These are phyloP conservation scores for Ascoidea asiatica DNA, from an alignment of 805 yeast genomes.

Conservation along the genomic window DNA sequence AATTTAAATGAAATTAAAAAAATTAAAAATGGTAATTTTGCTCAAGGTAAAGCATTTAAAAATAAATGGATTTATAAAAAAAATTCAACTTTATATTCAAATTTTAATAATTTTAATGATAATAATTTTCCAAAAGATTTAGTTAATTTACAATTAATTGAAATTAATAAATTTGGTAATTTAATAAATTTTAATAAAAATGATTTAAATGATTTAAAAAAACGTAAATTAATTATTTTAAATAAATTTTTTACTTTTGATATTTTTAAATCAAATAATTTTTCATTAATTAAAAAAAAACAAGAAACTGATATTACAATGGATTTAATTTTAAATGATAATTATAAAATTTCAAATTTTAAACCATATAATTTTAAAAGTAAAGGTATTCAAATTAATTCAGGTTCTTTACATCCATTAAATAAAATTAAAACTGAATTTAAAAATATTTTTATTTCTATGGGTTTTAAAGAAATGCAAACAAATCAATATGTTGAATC, in stretches of 20 bases:
- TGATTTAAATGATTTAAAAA: conserved; percentile 74
- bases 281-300: conserved; percentile 66
- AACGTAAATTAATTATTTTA: conserved; percentile 72
- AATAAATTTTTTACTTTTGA: conserved; percentile 64
- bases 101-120: conserved; percentile 31
- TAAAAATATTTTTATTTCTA: conserved; percentile 90
- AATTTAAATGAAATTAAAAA: conserved; percentile 64
- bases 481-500: conserved; percentile 95
- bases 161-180: conserved; percentile 41
- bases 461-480: conserved; percentile 99
- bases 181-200: conserved; percentile 49
- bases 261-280: conserved; percentile 72
- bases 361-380: conserved; percentile 94
- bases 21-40: conserved; percentile 73
- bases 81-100: conserved; percentile 63
- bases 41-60: conserved; percentile 96
- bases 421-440: conserved; percentile 96
- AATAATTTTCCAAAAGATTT: conserved; percentile 43
- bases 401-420: conserved; percentile 95
- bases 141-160: conserved; percentile 50
- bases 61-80: conserved; percentile 92
- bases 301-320: conserved; percentile 88
- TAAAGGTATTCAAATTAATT: conserved; percentile 73
- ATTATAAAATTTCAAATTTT: conserved; percentile 76
- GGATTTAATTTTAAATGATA: conserved; percentile 76